phyloP scores from a whole-genome alignment of 345 rosid species.

The Ceriops tagal region DNA sequence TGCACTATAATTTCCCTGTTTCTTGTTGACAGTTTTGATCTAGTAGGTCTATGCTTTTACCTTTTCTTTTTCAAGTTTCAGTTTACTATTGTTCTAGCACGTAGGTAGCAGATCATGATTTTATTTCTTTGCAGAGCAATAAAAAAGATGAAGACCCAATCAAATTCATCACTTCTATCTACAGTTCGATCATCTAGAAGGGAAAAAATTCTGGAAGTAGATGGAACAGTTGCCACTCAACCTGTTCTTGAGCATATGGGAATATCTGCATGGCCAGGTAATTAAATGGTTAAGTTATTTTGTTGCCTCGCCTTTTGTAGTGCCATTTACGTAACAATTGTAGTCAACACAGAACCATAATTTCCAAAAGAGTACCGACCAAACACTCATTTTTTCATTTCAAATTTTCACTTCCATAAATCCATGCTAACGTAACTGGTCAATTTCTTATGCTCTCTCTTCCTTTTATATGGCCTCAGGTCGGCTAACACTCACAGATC shows the following conservation, averaged over 20 bases:
- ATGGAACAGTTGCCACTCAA: constrained; percentile 92
- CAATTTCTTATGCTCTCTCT: not conserved
- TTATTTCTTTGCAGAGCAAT: constrained; percentile 49
- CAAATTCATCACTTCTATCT: constrained; percentile 85
- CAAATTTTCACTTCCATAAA: not conserved
- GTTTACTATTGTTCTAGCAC: not conserved
- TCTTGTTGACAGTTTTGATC: too few relatives aligned
- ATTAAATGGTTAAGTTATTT: constrained; percentile 5
- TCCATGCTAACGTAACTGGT: not conserved
- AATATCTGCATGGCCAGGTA: constrained; percentile 95
- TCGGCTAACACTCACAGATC: constrained; percentile 81
- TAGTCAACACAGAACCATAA: not conserved
- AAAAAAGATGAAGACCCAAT: constrained; percentile 72
- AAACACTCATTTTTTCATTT: too few relatives aligned
- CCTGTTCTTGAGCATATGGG: constrained; percentile 99
- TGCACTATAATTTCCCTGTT: too few relatives aligned
- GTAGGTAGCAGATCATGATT: not conserved
- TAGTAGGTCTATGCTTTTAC: not conserved
- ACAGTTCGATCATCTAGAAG: constrained; percentile 55
- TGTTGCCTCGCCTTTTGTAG: not conserved
- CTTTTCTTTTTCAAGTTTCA: too few relatives aligned
- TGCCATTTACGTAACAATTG: not conserved
- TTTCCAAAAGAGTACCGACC: too few relatives aligned
- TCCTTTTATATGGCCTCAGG: constrained; percentile 39
- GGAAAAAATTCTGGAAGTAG: constrained; percentile 85